Evolutionary conservation across 164 flowering plant genomes (phyloP).

Genomic region (Nymphaea thermarum): DNA sequence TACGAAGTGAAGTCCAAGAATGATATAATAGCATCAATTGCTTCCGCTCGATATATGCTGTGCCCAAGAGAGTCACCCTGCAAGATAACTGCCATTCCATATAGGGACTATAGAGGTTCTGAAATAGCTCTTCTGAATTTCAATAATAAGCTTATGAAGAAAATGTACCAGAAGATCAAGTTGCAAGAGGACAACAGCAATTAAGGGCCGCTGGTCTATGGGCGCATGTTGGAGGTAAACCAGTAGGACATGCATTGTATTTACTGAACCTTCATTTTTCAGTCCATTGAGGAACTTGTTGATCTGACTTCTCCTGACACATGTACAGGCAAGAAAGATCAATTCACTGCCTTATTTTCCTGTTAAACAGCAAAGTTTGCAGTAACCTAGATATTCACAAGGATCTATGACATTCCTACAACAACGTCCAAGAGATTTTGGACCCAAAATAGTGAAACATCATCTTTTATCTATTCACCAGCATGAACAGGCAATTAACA

Average conservation of each 20-base stretch:
- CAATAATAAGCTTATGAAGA: neutral
- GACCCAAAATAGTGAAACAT: no score
- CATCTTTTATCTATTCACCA: no score
- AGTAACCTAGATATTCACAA: no score
- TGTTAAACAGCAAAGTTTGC: no score
- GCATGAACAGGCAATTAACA: no score
- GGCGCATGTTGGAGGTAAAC: slow-evolving; percentile 38
- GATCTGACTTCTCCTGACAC: slow-evolving; percentile 39
- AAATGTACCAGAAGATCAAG: slow-evolving; percentile 49
- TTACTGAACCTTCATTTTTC: slow-evolving; percentile 28
- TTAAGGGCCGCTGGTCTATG: slow-evolving; percentile 32
- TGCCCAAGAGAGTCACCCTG: slow-evolving; percentile 33
- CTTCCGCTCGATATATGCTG: slow-evolving; percentile 49
- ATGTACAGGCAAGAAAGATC: neutral
- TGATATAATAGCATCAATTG: slow-evolving; percentile 45
- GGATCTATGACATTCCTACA: no score
- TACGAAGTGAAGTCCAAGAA: slow-evolving; percentile 36
- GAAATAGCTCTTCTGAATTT: neutral
- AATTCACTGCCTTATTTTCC: no score
- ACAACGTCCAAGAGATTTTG: no score
- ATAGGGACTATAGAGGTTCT: neutral
- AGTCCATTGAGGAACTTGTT: slow-evolving; percentile 30
- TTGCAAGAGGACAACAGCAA: slow-evolving; percentile 49
- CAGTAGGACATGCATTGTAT: slow-evolving; percentile 39
- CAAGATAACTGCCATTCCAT: slow-evolving; percentile 25